Evolutionary conservation across 345 rosid species (phyloP).

Genomic region (Toxicodendron radicans): DNA sequence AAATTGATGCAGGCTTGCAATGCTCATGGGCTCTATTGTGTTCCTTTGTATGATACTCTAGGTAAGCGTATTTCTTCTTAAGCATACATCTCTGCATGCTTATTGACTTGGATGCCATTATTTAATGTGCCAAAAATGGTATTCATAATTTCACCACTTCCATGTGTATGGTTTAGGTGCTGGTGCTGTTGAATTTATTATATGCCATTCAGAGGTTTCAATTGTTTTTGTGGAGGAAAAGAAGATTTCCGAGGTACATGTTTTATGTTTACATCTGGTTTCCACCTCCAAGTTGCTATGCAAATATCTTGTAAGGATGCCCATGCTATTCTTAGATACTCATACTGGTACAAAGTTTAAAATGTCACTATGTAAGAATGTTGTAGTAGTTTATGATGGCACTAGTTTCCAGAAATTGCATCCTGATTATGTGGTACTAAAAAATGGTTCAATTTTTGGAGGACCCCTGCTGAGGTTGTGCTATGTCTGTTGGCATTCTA

Average conservation of each 20-base stretch:
- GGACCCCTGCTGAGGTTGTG: background rate
- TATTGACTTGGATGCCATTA: background rate
- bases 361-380: background rate
- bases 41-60: conserved; percentile 94
- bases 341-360: background rate
- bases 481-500: background rate
- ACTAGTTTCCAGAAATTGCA: background rate
- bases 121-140: background rate
- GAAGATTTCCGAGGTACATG: conserved; percentile 76
- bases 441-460: background rate
- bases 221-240: conserved; percentile 90
- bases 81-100: background rate
- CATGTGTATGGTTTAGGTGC: conserved; percentile 58
- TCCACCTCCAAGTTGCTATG: background rate
- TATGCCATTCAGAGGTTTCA: conserved; percentile 86
- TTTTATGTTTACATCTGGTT: conserved; percentile 5
- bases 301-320: background rate
- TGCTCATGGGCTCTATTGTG: conserved; percentile 95
- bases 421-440: background rate
- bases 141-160: conserved; percentile 16
- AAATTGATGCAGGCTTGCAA: conserved; percentile 84
- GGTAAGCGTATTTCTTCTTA: conserved; percentile 46
- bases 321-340: background rate
- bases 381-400: background rate
- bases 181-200: conserved; percentile 82